phyloP scores from a whole-genome alignment of 1,284 basidiomycete genomes.

The Earliella scabrosa region DNA sequence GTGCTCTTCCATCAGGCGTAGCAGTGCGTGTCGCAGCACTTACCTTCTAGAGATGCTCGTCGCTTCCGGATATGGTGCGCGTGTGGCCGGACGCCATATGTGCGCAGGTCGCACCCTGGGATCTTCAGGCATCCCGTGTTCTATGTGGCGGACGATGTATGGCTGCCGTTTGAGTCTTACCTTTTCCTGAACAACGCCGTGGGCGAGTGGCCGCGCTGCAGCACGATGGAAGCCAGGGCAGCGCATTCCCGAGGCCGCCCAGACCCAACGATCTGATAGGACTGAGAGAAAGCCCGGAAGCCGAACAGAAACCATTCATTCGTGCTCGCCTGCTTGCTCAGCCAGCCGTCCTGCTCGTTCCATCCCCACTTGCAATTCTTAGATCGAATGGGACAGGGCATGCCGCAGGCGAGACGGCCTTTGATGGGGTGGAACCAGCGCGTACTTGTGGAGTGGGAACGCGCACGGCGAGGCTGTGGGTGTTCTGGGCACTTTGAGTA shows the following conservation, averaged over 20 bases:
- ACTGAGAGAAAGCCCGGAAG: slow-evolving; percentile 1
- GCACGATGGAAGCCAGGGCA: neutral
- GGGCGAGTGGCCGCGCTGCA: slow-evolving; percentile 1
- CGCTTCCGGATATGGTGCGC: slow-evolving; percentile 13
- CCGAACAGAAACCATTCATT: slow-evolving; percentile 4
- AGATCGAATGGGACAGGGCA: neutral
- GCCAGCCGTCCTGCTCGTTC: neutral
- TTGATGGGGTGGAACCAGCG: neutral
- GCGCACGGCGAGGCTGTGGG: neutral
- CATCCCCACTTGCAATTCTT: neutral
- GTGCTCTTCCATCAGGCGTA: slow-evolving; percentile 17
- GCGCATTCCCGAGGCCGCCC: slow-evolving; percentile 10
- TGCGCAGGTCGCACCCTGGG: slow-evolving; percentile 8
- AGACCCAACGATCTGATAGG: neutral
- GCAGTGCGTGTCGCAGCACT: slow-evolving; percentile 15
- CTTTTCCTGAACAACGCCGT: slow-evolving; percentile 13
- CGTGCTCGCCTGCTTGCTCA: neutral
- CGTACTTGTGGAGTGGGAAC: neutral
- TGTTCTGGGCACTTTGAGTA: neutral
- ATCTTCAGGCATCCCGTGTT: slow-evolving; percentile 21
- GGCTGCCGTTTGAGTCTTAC: slow-evolving; percentile 6
- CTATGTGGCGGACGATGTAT: slow-evolving; percentile 12
- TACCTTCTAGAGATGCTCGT: slow-evolving; percentile 22
- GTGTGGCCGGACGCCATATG: slow-evolving; percentile 20
- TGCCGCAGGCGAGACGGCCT: neutral